These are phyloP conservation scores for Pisolithus albus DNA, from an alignment of 768 basidiomycete genomes.

Conservation along the genomic window DNA sequence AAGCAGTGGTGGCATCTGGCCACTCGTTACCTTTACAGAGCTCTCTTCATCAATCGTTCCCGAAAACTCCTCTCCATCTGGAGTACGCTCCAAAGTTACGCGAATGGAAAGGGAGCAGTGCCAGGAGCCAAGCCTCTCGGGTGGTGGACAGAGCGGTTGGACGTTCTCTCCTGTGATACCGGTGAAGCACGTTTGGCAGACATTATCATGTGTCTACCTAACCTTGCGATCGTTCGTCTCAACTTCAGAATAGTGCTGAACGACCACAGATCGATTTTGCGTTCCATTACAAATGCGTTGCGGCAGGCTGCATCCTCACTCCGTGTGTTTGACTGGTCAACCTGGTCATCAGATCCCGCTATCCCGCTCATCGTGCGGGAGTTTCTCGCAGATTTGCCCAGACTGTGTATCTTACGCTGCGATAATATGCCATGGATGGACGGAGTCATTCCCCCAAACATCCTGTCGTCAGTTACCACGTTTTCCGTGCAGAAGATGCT, in stretches of 20 bases:
- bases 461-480: slow-evolving; percentile 3
- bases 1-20: slow-evolving; percentile 24
- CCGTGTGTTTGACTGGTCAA: slow-evolving; percentile 17
- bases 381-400: slow-evolving; percentile 8
- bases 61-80: slow-evolving; percentile 17
- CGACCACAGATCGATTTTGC: background rate
- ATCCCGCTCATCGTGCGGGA: background rate
- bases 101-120: slow-evolving; percentile 6
- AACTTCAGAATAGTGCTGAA: background rate
- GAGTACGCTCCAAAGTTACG: slow-evolving; percentile 7
- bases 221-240: slow-evolving; percentile 16
- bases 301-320: slow-evolving; percentile 10
- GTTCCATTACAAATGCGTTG: slow-evolving; percentile 16
- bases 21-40: slow-evolving; percentile 15
- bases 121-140: slow-evolving; percentile 11
- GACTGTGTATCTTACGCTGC: slow-evolving; percentile 13
- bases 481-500: background rate
- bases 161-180: slow-evolving; percentile 16
- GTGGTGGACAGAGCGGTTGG: slow-evolving; percentile 18
- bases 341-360: no score
- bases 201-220: slow-evolving; percentile 11
- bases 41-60: slow-evolving; percentile 13
- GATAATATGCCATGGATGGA: slow-evolving; percentile 3
- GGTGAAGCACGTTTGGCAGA: slow-evolving; percentile 7
- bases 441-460: slow-evolving; percentile 6